Evolutionary conservation across 2,329 filamentous ascomycete genomes (phyloP).

Genomic region (Colletotrichum tanaceti): DNA sequence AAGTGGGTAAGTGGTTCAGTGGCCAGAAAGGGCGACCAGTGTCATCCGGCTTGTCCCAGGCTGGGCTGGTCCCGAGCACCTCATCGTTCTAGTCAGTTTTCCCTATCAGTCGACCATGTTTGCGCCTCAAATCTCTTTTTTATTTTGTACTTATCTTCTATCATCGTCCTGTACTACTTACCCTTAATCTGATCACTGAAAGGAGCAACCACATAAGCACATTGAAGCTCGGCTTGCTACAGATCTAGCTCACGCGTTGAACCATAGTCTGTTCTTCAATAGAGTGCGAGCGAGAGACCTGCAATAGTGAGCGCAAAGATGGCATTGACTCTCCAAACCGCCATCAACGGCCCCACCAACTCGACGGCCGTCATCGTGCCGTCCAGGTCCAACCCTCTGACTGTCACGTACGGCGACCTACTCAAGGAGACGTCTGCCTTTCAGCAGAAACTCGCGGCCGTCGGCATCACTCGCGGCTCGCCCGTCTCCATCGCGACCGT

Average conservation of each 20-base stretch:
- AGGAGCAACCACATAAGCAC: background rate
- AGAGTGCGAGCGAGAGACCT: background rate
- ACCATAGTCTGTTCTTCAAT: slow-evolving; percentile 22
- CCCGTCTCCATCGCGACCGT: slow-evolving; percentile 85
- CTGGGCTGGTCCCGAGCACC: slow-evolving; percentile 36
- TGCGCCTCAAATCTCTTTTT: slow-evolving; percentile 8
- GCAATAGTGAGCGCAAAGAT: slow-evolving; percentile 43
- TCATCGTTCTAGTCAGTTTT: slow-evolving; percentile 33
- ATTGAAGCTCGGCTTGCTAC: background rate
- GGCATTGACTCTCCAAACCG: slow-evolving; percentile 61
- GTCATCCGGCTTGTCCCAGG: slow-evolving; percentile 36
- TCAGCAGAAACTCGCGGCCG: slow-evolving; percentile 79
- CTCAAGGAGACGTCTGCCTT: slow-evolving; percentile 74
- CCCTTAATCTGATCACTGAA: slow-evolving; percentile 15
- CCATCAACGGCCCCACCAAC: slow-evolving; percentile 59
- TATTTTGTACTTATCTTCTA: slow-evolving; percentile 18
- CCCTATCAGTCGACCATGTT: slow-evolving; percentile 24
- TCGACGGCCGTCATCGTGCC: slow-evolving; percentile 79
- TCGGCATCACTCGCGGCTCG: slow-evolving; percentile 75
- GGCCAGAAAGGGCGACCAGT: slow-evolving; percentile 19
- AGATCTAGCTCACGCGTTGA: background rate
- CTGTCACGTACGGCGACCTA: slow-evolving; percentile 77
- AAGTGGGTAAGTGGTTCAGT: slow-evolving; percentile 4
- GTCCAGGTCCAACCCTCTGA: slow-evolving; percentile 69
- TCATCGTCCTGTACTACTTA: slow-evolving; percentile 9